Evolutionary conservation across 805 yeast species (phyloP).

Genomic region (Naumovozyma dairenensis): DNA sequence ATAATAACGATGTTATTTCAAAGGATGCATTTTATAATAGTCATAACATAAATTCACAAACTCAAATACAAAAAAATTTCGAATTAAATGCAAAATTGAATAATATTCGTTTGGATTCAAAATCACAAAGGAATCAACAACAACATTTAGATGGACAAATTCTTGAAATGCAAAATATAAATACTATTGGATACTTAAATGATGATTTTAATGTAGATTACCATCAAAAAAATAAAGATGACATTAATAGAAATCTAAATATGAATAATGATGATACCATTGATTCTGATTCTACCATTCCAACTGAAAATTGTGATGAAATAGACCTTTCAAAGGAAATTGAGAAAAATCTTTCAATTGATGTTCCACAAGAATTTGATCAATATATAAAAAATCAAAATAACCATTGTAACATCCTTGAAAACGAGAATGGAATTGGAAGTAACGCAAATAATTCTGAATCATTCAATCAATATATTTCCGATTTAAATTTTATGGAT

Average conservation of each 20-base stretch:
- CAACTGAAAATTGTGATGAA: slow-evolving; percentile 1
- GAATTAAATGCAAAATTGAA: no score
- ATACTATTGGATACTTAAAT: no score
- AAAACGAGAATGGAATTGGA: not conserved
- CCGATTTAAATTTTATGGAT: not conserved
- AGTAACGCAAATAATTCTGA: not conserved
- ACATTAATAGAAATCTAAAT: not conserved
- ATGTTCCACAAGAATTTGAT: not conserved
- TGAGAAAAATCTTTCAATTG: not conserved
- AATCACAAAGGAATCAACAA: no score
- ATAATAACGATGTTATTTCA: no score
- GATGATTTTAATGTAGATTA: no score
- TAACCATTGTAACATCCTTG: not conserved
- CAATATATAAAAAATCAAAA: not conserved
- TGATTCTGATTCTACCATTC: not conserved
- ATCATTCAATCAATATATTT: not conserved
- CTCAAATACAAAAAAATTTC: no score
- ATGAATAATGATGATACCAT: not conserved
- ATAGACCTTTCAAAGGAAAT: not conserved
- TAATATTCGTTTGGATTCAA: no score
- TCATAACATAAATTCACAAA: no score
- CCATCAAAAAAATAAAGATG: no score
- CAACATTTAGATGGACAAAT: no score
- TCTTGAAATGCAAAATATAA: no score
- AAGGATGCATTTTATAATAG: no score